These are phyloP conservation scores for Pseudocercospora fuligena DNA, from an alignment of 2,329 filamentous ascomycete species.

Conservation along the genomic window DNA sequence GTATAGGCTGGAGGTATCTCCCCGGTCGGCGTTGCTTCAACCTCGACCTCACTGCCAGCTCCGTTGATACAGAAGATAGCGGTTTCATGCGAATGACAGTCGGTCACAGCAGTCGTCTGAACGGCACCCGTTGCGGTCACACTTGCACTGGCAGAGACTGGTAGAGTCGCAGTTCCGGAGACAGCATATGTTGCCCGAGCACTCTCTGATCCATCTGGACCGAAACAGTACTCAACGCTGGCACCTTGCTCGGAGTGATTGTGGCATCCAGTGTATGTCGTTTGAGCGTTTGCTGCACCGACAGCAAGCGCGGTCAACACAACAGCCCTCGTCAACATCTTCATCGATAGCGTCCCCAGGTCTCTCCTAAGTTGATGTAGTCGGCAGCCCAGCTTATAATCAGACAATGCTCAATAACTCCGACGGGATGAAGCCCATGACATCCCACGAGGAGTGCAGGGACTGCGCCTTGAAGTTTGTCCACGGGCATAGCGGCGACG, in stretches of 20 bases:
- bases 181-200: slow-evolving; percentile 24
- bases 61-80: slow-evolving; percentile 46
- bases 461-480: background rate
- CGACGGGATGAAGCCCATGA: background rate
- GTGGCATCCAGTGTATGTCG: slow-evolving; percentile 29
- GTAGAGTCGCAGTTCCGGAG: slow-evolving; percentile 16
- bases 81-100: slow-evolving; percentile 17
- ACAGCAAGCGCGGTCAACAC: slow-evolving; percentile 10
- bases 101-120: slow-evolving; percentile 25
- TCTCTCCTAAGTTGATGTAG: background rate
- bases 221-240: slow-evolving; percentile 25
- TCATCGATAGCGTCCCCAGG: slow-evolving; percentile 8
- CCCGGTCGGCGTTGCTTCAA: slow-evolving; percentile 61
- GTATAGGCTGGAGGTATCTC: slow-evolving; percentile 54
- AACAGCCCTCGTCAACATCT: slow-evolving; percentile 19
- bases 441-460: background rate
- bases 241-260: slow-evolving; percentile 23
- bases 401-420: background rate
- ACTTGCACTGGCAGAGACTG: slow-evolving; percentile 19
- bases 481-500: background rate
- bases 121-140: slow-evolving; percentile 13
- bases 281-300: slow-evolving; percentile 22
- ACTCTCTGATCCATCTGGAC: slow-evolving; percentile 24
- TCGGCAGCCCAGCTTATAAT: background rate
- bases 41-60: slow-evolving; percentile 52